A percentile compares a stretch with the other conserved stretches of the same genome.
Evolutionary conservation across 768 basidiomycete genomes (phyloP).

Genomic region (Calocera cornea): DNA sequence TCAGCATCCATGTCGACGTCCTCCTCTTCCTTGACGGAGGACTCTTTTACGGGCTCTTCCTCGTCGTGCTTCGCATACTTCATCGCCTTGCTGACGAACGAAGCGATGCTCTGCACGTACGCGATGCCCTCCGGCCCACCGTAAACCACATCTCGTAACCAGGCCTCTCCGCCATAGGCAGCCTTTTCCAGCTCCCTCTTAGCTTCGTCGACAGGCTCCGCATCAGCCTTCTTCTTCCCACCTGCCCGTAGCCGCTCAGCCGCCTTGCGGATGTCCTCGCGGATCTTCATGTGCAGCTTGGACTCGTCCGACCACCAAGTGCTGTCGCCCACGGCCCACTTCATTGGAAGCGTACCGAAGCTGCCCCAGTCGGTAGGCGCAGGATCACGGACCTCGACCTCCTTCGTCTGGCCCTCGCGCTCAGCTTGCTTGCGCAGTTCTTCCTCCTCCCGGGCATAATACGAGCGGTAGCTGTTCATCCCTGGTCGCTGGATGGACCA

Average conservation of each 20-base stretch:
- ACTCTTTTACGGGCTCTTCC: background rate
- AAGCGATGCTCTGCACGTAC: conserved; percentile 62
- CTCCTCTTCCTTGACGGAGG: background rate
- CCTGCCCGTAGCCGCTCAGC: background rate
- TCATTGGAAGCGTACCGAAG: conserved; percentile 1
- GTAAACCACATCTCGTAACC: conserved; percentile 60
- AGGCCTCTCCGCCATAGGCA: conserved; percentile 39
- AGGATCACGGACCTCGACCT: background rate
- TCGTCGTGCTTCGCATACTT: background rate
- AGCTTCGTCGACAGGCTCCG: background rate
- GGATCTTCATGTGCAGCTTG: conserved; percentile 2
- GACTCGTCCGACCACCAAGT: background rate
- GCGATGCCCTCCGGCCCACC: conserved; percentile 65
- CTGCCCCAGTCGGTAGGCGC: background rate
- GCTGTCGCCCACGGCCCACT: background rate
- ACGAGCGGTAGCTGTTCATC: background rate
- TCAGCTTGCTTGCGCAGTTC: background rate
- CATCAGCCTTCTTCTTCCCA: background rate
- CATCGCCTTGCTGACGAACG: conserved; percentile 35
- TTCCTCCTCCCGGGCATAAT: background rate
- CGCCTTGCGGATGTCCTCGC: conserved; percentile 2
- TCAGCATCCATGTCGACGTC: background rate
- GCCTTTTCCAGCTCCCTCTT: background rate
- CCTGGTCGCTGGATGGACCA: background rate
- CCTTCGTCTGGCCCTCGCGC: background rate